Evolutionary conservation across 768 basidiomycete species (phyloP), one percentile per base, ranked within the genome.

Genomic region (Gautieria morchelliformis): DNA sequence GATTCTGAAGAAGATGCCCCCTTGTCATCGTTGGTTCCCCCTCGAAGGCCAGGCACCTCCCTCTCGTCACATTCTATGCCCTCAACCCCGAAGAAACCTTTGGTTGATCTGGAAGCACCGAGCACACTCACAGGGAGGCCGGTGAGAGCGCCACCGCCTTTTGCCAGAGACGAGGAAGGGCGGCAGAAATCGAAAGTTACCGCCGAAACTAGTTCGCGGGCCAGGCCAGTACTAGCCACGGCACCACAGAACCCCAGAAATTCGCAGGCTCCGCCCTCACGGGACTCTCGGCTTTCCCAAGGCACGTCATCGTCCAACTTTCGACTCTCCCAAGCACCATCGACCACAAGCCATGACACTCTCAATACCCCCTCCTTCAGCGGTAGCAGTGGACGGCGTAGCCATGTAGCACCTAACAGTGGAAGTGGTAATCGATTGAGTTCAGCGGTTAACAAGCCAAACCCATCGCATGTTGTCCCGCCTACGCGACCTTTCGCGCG

Each of bases 1-100:
- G 74, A 74, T 53, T 74, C 75, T n/a, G 71, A 67, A 1, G 78
- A 85, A 58, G 74, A 83, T 61, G 78, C 81, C 1, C 88, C 87
- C 12, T 74, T 91, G 37, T 82, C 84, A 0, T 74, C 71, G 1
- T 72, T 88, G 37, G 70, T 86, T 7, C 73, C 74, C 0, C 86
- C 87, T 11, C 77, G 74, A 49, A 76, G 88, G 37, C 86, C 87
- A 15, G 85, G 84, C 17, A 86, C 83, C 61, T 75, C 84, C 2
- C 66, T 71, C 11, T 77, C 59, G 5, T 40, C 77, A 24, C 65
- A 65, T 10, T 60, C 61, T 5, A 69, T 71, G 19, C 66, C 69
- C 52, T 51, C 32, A 22, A 35, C n/a, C n/a, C 32, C 22, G n/a
- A 44, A 30, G 8, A 78, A 75, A 60, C 78, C 77, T 1, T 68